A percentile compares a stretch with the other conserved stretches of the same genome.
These are phyloP conservation scores for Pinus tabuliformis DNA, from an alignment of 75 land plant species.

Conservation along the genomic window DNA sequence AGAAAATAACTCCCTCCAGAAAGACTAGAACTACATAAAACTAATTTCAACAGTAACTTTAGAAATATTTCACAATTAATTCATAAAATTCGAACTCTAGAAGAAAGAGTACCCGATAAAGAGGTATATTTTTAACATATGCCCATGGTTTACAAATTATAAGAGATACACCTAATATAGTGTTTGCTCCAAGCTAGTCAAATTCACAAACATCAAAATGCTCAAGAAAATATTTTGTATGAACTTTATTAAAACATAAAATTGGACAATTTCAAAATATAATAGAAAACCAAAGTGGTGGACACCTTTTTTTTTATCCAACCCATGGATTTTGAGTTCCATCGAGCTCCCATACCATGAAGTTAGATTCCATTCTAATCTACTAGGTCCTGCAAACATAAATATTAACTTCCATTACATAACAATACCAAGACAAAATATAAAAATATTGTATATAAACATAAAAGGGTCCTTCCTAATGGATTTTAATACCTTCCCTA, in stretches of 20 bases:
- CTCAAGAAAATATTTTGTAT: neutral
- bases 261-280: neutral
- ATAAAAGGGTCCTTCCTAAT: neutral
- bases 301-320: conserved; percentile 98
- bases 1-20: too few relatives aligned
- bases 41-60: too few relatives aligned
- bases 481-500: conserved; percentile 73
- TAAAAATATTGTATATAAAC: neutral
- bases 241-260: neutral
- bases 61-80: too few relatives aligned
- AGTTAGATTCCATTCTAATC: conserved; percentile 79
- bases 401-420: neutral
- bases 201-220: too few relatives aligned
- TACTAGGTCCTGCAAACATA: conserved; percentile 75
- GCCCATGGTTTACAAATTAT: conserved; percentile 99
- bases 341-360: conserved; percentile 93
- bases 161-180: conserved; percentile 91
- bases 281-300: neutral
- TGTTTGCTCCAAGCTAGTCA: conserved; percentile 92
- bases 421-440: neutral
- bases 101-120: conserved; percentile 30
- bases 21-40: too few relatives aligned
- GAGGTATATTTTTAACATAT: conserved; percentile 66
- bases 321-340: conserved; percentile 96
- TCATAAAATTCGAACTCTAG: too few relatives aligned